These are phyloP conservation scores for Fusarium mangiferae DNA, from an alignment of 2,329 filamentous ascomycete genomes.

Conservation along the genomic window DNA sequence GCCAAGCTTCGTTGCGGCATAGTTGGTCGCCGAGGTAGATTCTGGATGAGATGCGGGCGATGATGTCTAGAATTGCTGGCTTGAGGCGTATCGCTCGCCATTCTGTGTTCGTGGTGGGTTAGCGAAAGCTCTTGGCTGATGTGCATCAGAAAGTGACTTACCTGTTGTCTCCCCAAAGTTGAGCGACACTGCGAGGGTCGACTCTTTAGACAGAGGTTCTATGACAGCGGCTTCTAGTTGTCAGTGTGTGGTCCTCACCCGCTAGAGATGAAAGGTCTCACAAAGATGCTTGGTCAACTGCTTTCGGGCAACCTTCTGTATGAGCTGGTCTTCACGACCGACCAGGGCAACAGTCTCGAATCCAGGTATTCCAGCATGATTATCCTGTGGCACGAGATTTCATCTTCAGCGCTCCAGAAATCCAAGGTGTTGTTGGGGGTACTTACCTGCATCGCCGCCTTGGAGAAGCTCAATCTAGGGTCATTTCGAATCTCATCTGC, in stretches of 20 bases:
- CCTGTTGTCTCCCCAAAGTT: background rate
- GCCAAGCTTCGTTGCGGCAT: slow-evolving; percentile 1
- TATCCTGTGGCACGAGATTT: background rate
- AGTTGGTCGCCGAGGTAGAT: slow-evolving; percentile 1
- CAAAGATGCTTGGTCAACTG: background rate
- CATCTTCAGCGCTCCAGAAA: fast-evolving
- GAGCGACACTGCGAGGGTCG: background rate
- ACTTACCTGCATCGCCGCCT: background rate
- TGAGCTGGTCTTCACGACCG: background rate
- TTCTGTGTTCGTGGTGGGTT: background rate
- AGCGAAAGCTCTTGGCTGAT: too few relatives aligned
- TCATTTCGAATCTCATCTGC: slow-evolving; percentile 9
- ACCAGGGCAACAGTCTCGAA: background rate
- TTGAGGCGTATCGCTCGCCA: background rate
- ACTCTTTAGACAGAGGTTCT: background rate
- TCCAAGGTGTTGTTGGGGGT: background rate
- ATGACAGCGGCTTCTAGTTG: background rate
- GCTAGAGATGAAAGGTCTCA: fast-evolving
- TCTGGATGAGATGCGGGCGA: background rate
- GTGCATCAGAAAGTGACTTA: background rate
- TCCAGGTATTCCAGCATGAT: background rate
- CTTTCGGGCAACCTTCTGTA: background rate
- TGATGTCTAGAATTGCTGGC: background rate
- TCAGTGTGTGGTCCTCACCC: fast-evolving
- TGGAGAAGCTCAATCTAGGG: background rate